Evolutionary conservation across 345 rosid genomes (phyloP), one percentile per base, ranked within the genome.

Genomic region (Capsella bursapastoris): DNA sequence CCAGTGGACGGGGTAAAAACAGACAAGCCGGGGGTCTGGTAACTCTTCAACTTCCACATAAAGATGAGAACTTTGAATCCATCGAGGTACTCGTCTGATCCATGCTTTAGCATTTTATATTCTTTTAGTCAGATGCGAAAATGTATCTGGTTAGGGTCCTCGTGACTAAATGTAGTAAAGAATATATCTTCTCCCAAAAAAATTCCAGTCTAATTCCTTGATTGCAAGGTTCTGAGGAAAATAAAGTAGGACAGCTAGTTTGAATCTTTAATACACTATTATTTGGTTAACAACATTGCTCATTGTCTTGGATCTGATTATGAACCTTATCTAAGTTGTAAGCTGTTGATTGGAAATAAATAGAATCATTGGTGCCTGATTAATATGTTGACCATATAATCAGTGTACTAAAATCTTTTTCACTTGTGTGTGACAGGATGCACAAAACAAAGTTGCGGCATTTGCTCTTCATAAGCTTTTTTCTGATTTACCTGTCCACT

Each of bases 1-100:
- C 97, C 79, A 86, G 85, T 58, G 97, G 97, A 38, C 82, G 93
- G 71, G 98, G 98, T 68, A 93, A 90, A 83, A 90, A 82, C 73
- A 84, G 96, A 83, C 90, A 88, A 83, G 87, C 96, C 68, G 97
- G 98, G 27, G 98, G 98, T 14, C 73, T 93, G 73, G 60, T 85
- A 45, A 84, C 90, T 45, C 80, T 90, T 80, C 88, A 88, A 82
- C 98, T 93, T 78, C 97, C 98, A 70, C 70, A 80, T 52, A 79
- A 77, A 71, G 82, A 80, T 76, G 96, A 80, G 63, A 67, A 64
- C 25, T 76, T 69, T 83, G 88, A 83, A 71, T 83, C 92, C 37
- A 87, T 84, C 55, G 98, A 93, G 98, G 97, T 93, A 83, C 63
- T 63, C 32, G 4, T 16, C 59, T 44, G 48, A 62, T 53, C 49